Base-by-base conservation (phyloP, 1,139 yeast species). In the Barnettozyma hawaiiensis region DNA sequence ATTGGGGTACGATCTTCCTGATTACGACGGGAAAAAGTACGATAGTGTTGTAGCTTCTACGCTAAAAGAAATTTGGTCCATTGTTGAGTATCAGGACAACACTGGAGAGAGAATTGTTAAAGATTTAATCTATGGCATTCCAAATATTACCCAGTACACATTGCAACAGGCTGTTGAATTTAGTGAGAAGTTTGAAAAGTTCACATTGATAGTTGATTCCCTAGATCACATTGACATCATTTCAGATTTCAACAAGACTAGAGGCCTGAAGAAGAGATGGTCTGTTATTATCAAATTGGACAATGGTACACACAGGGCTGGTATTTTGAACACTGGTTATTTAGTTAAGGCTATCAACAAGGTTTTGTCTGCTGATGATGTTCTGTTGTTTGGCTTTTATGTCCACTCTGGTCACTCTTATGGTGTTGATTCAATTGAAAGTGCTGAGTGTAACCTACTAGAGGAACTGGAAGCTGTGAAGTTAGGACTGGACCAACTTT, bases 331-430 rank as follows among this genome's bases (percentile, higher is more conserved):
- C 35, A 65, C 62, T 11, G 48, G 43, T 2, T 52, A 57, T n/a
- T 47, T 75, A 15, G 44, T 59, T 2, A 57, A 59, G 33, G 54
- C 68, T 3, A 40, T 63, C 9, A 47, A 49, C 1, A 52, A 65
- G 12, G 60, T 63, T 3, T 12, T 32, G 3, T 47, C 60, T 5
- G 46, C 52, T 14, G 42, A 62, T 1, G 52, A 59, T 29, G 66
- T 76, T n/a, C 66, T 69, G 9, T 48, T 83, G 9, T 76, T 68
- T 52, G 94, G 95, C 0, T 77, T 84, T 53, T 85, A 85, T 60
- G 80, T 85, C 41, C 94, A 85, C 62, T 86, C 89, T 1, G 94
- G 94, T 2, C 85, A 82, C 51, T 80, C 90, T 0, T 85, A 85
- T 54, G 65, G 66, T 3, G 68, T 83, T 0, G 61, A 64, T 12